Conservation (phyloP, 192 early-diverging fungal genomes). For the Diversispora eburnea region DNA sequence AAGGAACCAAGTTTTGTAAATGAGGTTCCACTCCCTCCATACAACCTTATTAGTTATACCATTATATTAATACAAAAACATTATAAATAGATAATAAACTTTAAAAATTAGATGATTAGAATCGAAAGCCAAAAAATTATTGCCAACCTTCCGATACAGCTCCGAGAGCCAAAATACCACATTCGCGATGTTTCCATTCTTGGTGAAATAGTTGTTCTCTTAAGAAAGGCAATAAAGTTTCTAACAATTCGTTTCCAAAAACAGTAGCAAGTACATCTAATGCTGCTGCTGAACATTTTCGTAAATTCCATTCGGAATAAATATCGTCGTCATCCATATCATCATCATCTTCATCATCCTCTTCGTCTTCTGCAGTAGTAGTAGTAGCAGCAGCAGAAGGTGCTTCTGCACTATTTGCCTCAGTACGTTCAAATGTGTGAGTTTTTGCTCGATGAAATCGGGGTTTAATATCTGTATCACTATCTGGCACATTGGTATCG, state of each 20-base stretch:
- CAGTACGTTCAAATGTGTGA: slow-evolving; percentile 64
- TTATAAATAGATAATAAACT: not conserved
- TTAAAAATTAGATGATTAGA: not conserved
- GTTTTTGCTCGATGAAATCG: slow-evolving; percentile 82
- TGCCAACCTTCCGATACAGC: slow-evolving; percentile 86
- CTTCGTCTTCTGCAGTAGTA: slow-evolving; percentile 62
- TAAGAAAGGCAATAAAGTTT: slow-evolving; percentile 80
- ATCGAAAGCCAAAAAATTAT: not conserved
- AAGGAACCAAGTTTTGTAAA: slow-evolving; percentile 81
- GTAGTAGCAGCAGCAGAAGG: slow-evolving; percentile 9
- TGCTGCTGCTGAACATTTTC: slow-evolving; percentile 97
- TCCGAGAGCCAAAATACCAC: slow-evolving; percentile 94
- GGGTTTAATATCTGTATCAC: slow-evolving; percentile 91
- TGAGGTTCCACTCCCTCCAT: slow-evolving; percentile 85
- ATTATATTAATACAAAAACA: not conserved
- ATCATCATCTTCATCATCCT: slow-evolving; percentile 79
- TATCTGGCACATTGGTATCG: slow-evolving; percentile 84
- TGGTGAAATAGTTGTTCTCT: slow-evolving; percentile 74
- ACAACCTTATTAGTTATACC: slow-evolving; percentile 53
- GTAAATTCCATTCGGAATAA: slow-evolving; percentile 92
- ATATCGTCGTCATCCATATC: slow-evolving; percentile 84
- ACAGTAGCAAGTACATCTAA: slow-evolving; percentile 91
- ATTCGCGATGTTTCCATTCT: slow-evolving; percentile 92
- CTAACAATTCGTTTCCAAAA: slow-evolving; percentile 80
- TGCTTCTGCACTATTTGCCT: slow-evolving; percentile 29